phyloP scores from a whole-genome alignment of 352 stramenopile species.

The Bremia lactucae region DNA sequence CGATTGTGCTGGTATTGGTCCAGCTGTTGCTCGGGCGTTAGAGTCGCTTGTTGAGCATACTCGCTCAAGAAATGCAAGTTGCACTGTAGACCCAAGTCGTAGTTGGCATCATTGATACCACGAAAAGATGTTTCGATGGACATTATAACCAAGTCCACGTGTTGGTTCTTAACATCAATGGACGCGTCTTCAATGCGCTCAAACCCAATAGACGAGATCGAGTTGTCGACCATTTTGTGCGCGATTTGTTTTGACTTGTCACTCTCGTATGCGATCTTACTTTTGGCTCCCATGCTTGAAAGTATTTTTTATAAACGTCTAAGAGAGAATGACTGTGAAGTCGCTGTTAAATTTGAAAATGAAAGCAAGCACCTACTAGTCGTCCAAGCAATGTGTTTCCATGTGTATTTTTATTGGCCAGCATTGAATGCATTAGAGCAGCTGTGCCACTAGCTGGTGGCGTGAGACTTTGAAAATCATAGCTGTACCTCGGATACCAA shows the following conservation, averaged over 20 bases:
- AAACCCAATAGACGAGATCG: slow-evolving; percentile 23
- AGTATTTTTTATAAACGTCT: too few species aligned
- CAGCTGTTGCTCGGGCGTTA: slow-evolving; percentile 33
- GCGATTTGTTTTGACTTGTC: slow-evolving; percentile 86
- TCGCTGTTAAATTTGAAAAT: too few species aligned
- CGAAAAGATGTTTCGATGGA: slow-evolving; percentile 95
- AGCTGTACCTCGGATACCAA: too few species aligned
- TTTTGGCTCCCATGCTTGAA: too few species aligned
- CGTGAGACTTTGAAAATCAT: too few species aligned
- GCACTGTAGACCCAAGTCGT: slow-evolving; percentile 80
- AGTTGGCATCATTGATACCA: slow-evolving; percentile 95
- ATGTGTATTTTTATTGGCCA: too few species aligned
- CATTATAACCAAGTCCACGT: slow-evolving; percentile 91
- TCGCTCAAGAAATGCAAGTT: slow-evolving; percentile 58
- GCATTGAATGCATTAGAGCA: too few species aligned
- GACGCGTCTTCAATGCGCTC: slow-evolving; percentile 32
- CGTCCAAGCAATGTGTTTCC: too few species aligned
- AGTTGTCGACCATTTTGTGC: slow-evolving; percentile 15
- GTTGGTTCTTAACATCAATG: slow-evolving; percentile 46
- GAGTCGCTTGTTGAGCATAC: slow-evolving; percentile 28
- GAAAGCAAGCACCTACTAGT: too few species aligned
- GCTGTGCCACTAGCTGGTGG: too few species aligned
- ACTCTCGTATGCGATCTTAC: slow-evolving; percentile 91
- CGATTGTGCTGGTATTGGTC: slow-evolving; percentile 69
- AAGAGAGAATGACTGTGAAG: too few species aligned